Conservation (phyloP, 768 basidiomycete genomes). For the Phaeotremella skinneri region DNA sequence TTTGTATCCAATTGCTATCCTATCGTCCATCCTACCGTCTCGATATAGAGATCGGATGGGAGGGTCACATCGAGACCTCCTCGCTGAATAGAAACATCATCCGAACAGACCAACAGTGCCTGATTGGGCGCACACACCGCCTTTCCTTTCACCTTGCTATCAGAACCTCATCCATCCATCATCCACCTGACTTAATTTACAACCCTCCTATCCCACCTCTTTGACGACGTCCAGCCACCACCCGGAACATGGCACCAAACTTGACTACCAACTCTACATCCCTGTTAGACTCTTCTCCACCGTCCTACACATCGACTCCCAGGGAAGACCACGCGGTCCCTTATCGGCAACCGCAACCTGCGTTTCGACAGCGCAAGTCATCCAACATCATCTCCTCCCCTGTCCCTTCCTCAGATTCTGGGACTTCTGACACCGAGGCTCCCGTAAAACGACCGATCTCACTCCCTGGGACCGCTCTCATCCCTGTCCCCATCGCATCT, state of each 20-base stretch:
- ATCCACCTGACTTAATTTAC: no score
- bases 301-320: constrained; percentile 11
- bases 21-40: no score
- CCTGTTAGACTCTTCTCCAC: constrained; percentile 6
- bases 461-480: not conserved
- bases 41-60: no score
- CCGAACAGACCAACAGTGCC: no score
- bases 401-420: constrained; percentile 5
- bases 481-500: not conserved
- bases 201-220: no score
- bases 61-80: no score
- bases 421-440: not conserved
- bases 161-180: no score
- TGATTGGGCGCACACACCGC: no score
- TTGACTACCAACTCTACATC: not conserved
- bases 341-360: constrained; percentile 19
- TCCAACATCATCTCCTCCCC: constrained; percentile 12
- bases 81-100: no score
- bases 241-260: not conserved
- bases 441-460: not conserved
- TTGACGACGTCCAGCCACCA: not conserved
- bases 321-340: not conserved
- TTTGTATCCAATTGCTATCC: no score
- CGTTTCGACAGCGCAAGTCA: constrained; percentile 20
- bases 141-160: no score